Evolutionary conservation across 2,329 filamentous ascomycete genomes (phyloP).

Genomic region (Pyrenochaeta sp.): DNA sequence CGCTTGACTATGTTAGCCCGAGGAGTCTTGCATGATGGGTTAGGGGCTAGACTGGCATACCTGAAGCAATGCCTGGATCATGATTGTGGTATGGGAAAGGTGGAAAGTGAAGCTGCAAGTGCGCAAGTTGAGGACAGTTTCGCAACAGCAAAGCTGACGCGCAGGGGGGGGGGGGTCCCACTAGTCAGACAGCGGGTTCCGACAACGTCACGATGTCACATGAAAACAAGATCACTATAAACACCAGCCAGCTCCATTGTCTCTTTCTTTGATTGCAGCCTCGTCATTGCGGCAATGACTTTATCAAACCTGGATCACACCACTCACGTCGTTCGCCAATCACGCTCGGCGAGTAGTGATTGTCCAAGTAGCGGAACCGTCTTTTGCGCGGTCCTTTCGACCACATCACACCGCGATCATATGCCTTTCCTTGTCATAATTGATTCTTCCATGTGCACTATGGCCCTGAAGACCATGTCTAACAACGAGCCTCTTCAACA

Average conservation of each 20-base stretch:
- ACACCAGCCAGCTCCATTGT: too few species aligned
- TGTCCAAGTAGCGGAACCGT: too few species aligned
- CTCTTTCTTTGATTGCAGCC: too few species aligned
- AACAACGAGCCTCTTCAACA: not conserved
- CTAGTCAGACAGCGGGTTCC: not conserved
- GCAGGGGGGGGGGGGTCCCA: conserved; percentile 4
- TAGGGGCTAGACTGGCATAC: conserved; percentile 11
- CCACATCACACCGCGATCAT: too few species aligned
- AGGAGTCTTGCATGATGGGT: not conserved
- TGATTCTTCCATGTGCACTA: not conserved
- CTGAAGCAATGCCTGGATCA: conserved; percentile 50
- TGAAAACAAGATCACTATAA: not conserved
- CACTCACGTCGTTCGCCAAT: too few species aligned
- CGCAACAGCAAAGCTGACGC: conserved; percentile 9
- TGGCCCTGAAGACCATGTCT: too few species aligned
- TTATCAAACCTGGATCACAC: too few species aligned
- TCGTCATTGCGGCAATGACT: too few species aligned
- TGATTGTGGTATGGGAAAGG: conserved; percentile 26
- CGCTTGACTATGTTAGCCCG: conserved; percentile 52
- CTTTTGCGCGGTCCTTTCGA: too few species aligned
- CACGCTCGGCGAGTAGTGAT: too few species aligned
- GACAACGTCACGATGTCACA: not conserved
- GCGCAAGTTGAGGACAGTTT: conserved; percentile 37
- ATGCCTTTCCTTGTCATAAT: too few species aligned
- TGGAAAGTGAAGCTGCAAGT: conserved; percentile 11